Base-by-base conservation (phyloP, 352 stramenopile species). In the Phytophthora quininea region DNA sequence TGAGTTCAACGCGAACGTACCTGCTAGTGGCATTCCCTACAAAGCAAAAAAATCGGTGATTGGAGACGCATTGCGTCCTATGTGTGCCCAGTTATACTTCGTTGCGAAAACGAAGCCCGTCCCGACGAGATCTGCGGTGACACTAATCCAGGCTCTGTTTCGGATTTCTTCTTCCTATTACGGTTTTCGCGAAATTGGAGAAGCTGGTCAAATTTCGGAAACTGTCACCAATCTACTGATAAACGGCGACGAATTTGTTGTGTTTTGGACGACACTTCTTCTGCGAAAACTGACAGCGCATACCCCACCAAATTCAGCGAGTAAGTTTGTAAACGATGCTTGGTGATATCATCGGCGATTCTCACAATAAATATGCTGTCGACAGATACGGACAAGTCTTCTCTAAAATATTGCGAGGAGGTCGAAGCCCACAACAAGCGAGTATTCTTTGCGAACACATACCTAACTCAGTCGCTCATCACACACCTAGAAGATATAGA, bases 1-100 rank as follows among this genome's bases (percentile, higher is more conserved):
- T 47, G 91, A 97, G 59, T 97, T 97, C 63, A 97, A 97, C 43
- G 88, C 90, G 10, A 97, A 97, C 53, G 89, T 97, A 0, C 85
- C 89, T 30, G 72, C 80, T 4, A 96, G 86, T 38, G 91, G 91
- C 3, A 91, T 96, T 35, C 63, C 85, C 0, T 96, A 96, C 74
- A 86, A 87, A 46, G 96, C 86, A 5, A 96, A 95, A 56, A 78
- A 93, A 40, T 78, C 77, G 3, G 77, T 90, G 4, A 86, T 97
- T 37, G 64, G 72, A 15, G 89, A 95, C 50, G 84, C 89, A 3
- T 77, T 97, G 11, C 80, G 84, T 4, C 84, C 89, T 27, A 88
- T 97, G 35, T 87, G 80, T 49, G 83, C 89, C 37, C 87, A 97
- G 60, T 73, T 96, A 3, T 91, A 89, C 42, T 89, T 90, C 49